A percentile compares a stretch with the other conserved stretches of the same genome.
These are phyloP conservation scores for Kluyveromyces siamensis DNA, from an alignment of 805 yeast species.

Conservation along the genomic window DNA sequence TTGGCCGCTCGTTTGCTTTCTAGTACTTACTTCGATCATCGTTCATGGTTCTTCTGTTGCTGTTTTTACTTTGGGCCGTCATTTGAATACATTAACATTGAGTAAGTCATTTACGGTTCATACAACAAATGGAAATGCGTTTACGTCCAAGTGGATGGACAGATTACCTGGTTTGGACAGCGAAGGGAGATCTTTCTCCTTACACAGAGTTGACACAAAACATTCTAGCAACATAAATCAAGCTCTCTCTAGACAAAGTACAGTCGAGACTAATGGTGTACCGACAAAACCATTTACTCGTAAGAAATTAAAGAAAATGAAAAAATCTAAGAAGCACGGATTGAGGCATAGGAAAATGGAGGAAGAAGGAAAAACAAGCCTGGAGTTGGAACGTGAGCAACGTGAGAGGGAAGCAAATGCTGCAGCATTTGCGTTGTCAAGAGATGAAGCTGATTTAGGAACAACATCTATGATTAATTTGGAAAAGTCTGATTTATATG, in stretches of 20 bases:
- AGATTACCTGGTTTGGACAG: conserved; percentile 73
- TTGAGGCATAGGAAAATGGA: conserved; percentile 15
- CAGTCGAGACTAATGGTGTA: conserved; percentile 54
- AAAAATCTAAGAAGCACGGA: conserved; percentile 25
- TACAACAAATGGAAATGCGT: conserved; percentile 45
- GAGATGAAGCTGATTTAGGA: conserved; percentile 10
- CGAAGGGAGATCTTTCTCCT: conserved; percentile 62
- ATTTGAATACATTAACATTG: conserved; percentile 84
- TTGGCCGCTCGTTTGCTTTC: conserved; percentile 80
- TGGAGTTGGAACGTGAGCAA: conserved; percentile 30
- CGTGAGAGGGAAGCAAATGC: conserved; percentile 37
- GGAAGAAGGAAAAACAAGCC: conserved; percentile 22
- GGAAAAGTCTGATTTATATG: background rate
- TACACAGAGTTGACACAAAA: conserved; percentile 72
- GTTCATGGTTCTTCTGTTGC: conserved; percentile 92
- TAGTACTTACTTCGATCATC: conserved; percentile 71
- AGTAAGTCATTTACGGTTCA: conserved; percentile 81
- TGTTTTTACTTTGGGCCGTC: conserved; percentile 63
- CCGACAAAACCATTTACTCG: conserved; percentile 71
- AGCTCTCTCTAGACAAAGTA: conserved; percentile 26
- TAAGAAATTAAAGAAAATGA: conserved; percentile 43
- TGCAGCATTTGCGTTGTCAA: conserved; percentile 34
- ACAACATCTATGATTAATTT: background rate
- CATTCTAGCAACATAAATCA: conserved; percentile 24
- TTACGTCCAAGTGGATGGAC: conserved; percentile 66